A percentile compares a stretch with the other conserved stretches of the same genome.
These are phyloP conservation scores for Plasmodium vinckei DNA, from an alignment of 169 alveolate genomes.

Conservation along the genomic window DNA sequence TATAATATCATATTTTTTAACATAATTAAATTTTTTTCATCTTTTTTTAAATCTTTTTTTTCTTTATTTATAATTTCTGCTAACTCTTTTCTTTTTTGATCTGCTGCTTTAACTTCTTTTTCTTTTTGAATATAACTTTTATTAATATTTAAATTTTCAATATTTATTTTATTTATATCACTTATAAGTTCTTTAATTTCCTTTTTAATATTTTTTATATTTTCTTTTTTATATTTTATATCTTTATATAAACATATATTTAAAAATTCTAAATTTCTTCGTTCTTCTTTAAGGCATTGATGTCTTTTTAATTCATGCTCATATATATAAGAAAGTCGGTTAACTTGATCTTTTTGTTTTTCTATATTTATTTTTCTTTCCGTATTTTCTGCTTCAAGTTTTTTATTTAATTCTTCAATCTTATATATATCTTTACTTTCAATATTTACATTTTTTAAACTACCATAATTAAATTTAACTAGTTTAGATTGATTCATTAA, in stretches of 20 bases:
- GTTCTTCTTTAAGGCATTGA: slow-evolving; percentile 67
- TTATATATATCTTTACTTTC: slow-evolving; percentile 69
- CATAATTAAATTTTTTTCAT: slow-evolving; percentile 55
- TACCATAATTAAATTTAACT: slow-evolving; percentile 38
- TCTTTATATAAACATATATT: slow-evolving; percentile 67
- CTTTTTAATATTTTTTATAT: slow-evolving; percentile 27
- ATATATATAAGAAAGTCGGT: slow-evolving; percentile 47
- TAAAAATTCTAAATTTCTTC: slow-evolving; percentile 66
- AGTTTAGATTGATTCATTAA: neutral
- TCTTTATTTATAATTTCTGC: slow-evolving; percentile 38
- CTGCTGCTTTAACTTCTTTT: slow-evolving; percentile 30
- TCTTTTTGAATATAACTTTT: slow-evolving; percentile 48
- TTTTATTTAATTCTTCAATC: slow-evolving; percentile 55
- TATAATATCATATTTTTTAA: slow-evolving; percentile 63
- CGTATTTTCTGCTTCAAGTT: slow-evolving; percentile 45
- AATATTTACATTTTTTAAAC: slow-evolving; percentile 38
- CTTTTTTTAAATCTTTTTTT: slow-evolving; percentile 58
- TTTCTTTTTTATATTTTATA: slow-evolving; percentile 66
- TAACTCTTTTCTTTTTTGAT: slow-evolving; percentile 35
- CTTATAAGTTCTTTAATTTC: slow-evolving; percentile 67
- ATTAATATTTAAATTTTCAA: slow-evolving; percentile 46
- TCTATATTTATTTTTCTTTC: slow-evolving; percentile 45
- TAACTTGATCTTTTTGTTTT: slow-evolving; percentile 44
- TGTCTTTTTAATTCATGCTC: slow-evolving; percentile 58
- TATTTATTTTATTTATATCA: slow-evolving; percentile 62